Evolutionary conservation across 2,329 filamentous ascomycete species (phyloP).

Genomic region (Clarireedia paspali): DNA sequence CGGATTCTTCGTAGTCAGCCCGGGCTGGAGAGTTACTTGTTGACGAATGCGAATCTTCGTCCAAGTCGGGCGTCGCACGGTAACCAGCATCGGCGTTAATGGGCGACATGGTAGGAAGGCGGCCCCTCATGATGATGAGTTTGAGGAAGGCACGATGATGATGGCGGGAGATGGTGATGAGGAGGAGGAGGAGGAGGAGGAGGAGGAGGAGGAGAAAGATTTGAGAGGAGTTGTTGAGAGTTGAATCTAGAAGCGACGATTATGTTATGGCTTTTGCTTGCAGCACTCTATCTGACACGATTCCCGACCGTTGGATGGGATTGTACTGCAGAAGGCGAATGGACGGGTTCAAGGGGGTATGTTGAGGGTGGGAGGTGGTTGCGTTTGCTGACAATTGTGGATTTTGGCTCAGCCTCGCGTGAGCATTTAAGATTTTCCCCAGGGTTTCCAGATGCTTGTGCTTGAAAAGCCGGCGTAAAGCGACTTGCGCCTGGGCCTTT

Average conservation of each 20-base stretch:
- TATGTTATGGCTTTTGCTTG: not conserved
- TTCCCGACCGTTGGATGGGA: not conserved
- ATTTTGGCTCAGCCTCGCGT: constrained; percentile 5
- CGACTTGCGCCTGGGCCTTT: too few species aligned
- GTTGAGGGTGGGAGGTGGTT: too few species aligned
- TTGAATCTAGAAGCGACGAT: not conserved
- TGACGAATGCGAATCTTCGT: constrained; percentile 30
- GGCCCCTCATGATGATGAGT: constrained; percentile 21
- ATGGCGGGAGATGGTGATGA: not conserved
- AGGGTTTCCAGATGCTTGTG: not conserved
- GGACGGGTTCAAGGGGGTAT: too few species aligned
- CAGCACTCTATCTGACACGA: not conserved
- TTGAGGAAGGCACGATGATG: not conserved
- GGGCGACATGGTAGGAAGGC: constrained; percentile 19
- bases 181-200: too few species aligned
- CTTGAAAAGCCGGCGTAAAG: too few species aligned
- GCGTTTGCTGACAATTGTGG: not conserved
- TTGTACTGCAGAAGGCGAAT: not conserved
- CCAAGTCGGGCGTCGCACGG: constrained; percentile 24
- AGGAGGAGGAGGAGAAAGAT: not conserved
- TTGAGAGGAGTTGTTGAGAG: not conserved
- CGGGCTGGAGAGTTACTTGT: constrained; percentile 69
- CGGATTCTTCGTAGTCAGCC: constrained; percentile 82
- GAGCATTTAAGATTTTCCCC: not conserved
- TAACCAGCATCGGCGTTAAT: constrained; percentile 19